Conservation (phyloP, 208 protist species). For the Naegleria fowleri region DNA sequence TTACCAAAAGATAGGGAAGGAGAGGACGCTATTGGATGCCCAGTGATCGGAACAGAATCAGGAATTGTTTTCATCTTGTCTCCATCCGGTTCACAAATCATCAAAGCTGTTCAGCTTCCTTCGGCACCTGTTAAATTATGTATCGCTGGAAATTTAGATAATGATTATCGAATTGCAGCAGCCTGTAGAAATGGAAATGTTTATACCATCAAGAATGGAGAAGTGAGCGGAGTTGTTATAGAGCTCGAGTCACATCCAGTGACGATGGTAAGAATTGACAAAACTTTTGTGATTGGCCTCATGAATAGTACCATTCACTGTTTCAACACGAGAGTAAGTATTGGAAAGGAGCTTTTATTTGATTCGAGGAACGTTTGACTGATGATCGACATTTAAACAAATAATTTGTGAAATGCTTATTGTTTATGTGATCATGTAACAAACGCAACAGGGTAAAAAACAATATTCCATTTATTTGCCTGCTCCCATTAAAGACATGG, state of each 20-base stretch:
- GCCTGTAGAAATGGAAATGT: constrained; percentile 79
- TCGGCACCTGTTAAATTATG: constrained; percentile 62
- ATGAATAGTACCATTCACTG: constrained; percentile 73
- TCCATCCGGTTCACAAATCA: constrained; percentile 47
- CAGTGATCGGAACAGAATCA: constrained; percentile 83
- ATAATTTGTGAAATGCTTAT: no score
- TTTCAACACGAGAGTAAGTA: constrained; percentile 66
- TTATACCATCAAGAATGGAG: constrained; percentile 81
- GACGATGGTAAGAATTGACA: constrained; percentile 70
- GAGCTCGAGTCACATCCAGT: constrained; percentile 72
- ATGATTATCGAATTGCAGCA: constrained; percentile 81
- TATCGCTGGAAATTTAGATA: constrained; percentile 58
- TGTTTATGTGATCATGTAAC: no score
- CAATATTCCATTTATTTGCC: constrained; percentile 66
- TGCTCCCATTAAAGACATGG: constrained; percentile 57
- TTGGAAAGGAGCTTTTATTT: no score
- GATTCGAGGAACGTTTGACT: no score
- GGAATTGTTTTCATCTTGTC: constrained; percentile 72
- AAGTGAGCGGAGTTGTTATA: constrained; percentile 64
- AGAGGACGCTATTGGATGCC: constrained; percentile 49
- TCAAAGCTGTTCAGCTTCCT: constrained; percentile 58
- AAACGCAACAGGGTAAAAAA: constrained; percentile 64
- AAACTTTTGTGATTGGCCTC: constrained; percentile 72
- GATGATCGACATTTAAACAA: no score
- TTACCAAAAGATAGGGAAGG: constrained; percentile 63